Evolutionary conservation across 768 basidiomycete genomes (phyloP), one percentile per base, ranked within the genome.

Genomic region (Lyophyllum decastes): DNA sequence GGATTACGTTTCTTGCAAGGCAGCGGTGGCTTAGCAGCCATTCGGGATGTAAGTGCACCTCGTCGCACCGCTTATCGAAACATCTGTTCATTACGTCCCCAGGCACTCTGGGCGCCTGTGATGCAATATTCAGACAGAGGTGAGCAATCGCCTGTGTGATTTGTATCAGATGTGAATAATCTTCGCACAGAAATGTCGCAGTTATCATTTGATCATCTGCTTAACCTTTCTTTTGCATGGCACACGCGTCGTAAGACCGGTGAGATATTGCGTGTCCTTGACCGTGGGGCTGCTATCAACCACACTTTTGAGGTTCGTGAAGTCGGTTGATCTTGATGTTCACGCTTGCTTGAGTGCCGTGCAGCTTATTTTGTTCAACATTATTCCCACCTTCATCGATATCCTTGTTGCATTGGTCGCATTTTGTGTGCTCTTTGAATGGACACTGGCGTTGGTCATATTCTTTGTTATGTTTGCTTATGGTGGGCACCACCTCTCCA

Each of bases 261-360:
- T 25, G 92, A 95, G 67, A 80, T 94, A 10, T 78, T 94, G 12
- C 83, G 89, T 21, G 91, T 94, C 47, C 78, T 94, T 22, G 89
- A 91, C 62, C 85, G 92, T 54, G 91, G 93, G 3, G 88, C 88
- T 25, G 91, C 92, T 0, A 92, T 96, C 69, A 95, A 95, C 72
- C 88, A 83, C 61, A 85, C 87, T 2, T 79, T 94, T 57, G 88
- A 89, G 72, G 87, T 85, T 56, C 30, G 72, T 64, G 9, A 25
- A n/a, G 7, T 21, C 30, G 5, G 38, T 49, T 4, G n/a, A 35
- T 49, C 24, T 41, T 17, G 4, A 22, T 35, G 4, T 47, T 54
- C 12, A 24, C 9, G 30, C 40, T n/a, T 8, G 21, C 34, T 41
- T 38, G 10, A 52, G 44, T 63, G 25, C 66, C 52, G 10, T 62